Base-by-base conservation (phyloP, 225 moss, liverwort and hornwort species). In the Thuidium tamariscinum region DNA sequence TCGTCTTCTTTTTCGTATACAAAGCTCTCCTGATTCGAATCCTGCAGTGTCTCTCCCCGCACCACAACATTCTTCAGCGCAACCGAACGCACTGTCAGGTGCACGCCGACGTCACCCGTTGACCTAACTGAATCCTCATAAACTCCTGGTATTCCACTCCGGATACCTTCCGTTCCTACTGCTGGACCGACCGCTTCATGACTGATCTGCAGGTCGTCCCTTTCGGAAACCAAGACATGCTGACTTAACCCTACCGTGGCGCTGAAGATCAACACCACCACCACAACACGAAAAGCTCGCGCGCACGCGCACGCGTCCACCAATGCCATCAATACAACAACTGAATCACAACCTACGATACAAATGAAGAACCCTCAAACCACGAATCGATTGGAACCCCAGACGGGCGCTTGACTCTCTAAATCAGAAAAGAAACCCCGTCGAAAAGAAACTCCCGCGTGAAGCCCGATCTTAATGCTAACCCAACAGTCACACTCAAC, bases 301-400 rank as follows among this genome's bases (percentile, higher is more conserved):
- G 84, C 86, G 86, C 88, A 54, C 32, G 70, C 81, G 77, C 85
- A 77, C 83, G 49, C 66, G 48, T 44, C 81, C 68, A 77, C 36
- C 82, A 91, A 61, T 83, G 91, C 90, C 93, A 93, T 93, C 73
- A 36, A 37, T 46, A n/a, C 42, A 71, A n/a, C 72, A 5, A 72
- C 19, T 18, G 8, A 42, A 42, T 3, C 17, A 30, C 72, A 59
- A 59, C 2, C 60, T 57, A 15, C 22, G 10, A 23, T 26, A 15
- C 13, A 17, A 41, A 32, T 36, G 15, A 76, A 55, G 10, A 10
- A 36, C 10, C 27, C 36, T 37, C 7, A 14, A 44, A 79, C 32
- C 30, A 13, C 44, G 15, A 79, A 61, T 44, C 61, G 4, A 39
- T 39, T 11, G 77, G 37, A 77, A 39, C 7, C 39, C 56, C 18